phyloP scores from a whole-genome alignment of 352 stramenopile species.

The Globisporangium ultimum region DNA sequence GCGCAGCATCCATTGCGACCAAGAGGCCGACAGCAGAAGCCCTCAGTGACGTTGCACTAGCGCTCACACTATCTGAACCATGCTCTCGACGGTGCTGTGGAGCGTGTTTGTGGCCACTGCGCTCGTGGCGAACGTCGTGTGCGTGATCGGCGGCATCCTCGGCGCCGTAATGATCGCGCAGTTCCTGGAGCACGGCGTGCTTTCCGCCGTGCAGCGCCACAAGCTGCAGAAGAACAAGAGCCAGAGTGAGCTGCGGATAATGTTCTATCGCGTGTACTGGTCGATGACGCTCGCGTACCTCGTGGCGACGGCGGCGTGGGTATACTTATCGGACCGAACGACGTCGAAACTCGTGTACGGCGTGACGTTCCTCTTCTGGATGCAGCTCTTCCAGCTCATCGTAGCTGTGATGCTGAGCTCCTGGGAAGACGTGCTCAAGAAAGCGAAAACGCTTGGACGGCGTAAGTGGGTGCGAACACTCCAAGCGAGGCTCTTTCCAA shows the following conservation, averaged over 20 bases:
- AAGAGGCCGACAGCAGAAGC: too few species aligned
- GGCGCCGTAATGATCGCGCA: conserved; percentile 60
- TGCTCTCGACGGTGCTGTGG: conserved; percentile 13
- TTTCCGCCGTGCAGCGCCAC: conserved; percentile 46
- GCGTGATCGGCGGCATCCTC: conserved; percentile 29
- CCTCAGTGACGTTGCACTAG: too few species aligned
- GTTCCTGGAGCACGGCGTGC: conserved; percentile 57
- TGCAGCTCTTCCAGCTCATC: conserved; percentile 54
- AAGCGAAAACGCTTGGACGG: conserved; percentile 23
- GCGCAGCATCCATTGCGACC: too few species aligned
- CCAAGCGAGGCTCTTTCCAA: not conserved
- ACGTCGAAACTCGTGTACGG: conserved; percentile 44
- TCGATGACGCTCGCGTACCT: conserved; percentile 40
- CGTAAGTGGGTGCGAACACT: conserved; percentile 7
- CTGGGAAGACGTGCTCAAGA: conserved; percentile 42
- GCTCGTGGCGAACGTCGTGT: conserved; percentile 19
- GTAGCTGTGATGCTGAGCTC: conserved; percentile 57
- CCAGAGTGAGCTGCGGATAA: conserved; percentile 28
- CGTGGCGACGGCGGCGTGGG: conserved; percentile 37
- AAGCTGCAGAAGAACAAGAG: conserved; percentile 39
- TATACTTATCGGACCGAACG: conserved; percentile 59
- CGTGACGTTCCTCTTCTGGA: conserved; percentile 41
- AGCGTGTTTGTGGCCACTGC: conserved; percentile 4
- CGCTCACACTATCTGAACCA: not conserved
- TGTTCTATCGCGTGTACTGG: conserved; percentile 75